Evolutionary conservation across 306 rosid species (phyloP), one percentile per base, ranked within the genome.

Genomic region (Quercus bicolor): DNA sequence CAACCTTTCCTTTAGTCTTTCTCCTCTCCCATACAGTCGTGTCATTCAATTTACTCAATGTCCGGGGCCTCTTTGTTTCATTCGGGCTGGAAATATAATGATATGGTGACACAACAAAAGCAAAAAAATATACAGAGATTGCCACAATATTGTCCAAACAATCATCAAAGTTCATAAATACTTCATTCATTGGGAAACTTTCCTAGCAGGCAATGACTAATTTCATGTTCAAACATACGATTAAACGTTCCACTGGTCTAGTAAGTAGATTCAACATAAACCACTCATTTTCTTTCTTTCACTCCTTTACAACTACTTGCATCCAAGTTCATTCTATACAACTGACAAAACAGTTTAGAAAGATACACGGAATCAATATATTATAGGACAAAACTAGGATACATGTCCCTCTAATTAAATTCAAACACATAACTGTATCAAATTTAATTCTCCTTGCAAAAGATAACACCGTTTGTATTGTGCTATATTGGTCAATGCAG

Each of bases 31-130:
- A 95, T 4, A 73, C 81, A 75, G 81, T 85, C 26, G 92, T 87
- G 81, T 95, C 98, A 60, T 64, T 88, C 85, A 92, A 84, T 86
- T 95, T 92, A 94, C 95, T 90, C 90, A 95, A 83, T 23, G 95
- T 54, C 65, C 87, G 91, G 62, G 98, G 95, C 81, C 71, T 92
- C 82, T 90, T 90, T 68, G 84, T 82, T 85, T 92, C 97, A 77
- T 89, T 92, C 40, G 97, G 98, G 76, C 98, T 92, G 92, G 70
- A 85, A 88, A 80, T 28, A 74, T 55, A 29, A 81, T 53, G 70
- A 62, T 26, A 64, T 56, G 14, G 53, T 61, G 69, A 70, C 76
- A 56, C 33, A 78, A 1, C n/a, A 8, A 34, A 73, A 26, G 45
- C 20, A 20, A 16, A 20, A 19, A 19, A 4, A 33, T 9, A 34